A percentile compares a stretch with the other conserved stretches of the same genome.
Conservation (phyloP, 2,329 filamentous ascomycete species). For the Atkinsonella texensis region DNA sequence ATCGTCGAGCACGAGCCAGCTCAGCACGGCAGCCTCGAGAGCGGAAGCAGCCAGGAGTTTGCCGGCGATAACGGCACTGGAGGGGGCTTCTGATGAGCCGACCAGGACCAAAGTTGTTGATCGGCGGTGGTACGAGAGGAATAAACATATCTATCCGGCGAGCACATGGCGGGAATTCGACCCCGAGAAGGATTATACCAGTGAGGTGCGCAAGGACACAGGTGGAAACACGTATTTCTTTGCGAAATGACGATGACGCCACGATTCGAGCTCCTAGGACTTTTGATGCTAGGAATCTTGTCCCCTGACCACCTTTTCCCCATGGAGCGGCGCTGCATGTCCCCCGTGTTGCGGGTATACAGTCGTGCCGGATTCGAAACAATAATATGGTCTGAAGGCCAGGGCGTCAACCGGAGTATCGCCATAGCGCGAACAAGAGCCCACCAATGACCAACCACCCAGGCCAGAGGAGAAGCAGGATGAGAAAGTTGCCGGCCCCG, state of each 20-base stretch:
- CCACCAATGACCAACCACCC: constrained; percentile 39
- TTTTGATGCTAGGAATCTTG: too few species aligned
- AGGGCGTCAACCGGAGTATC: constrained; percentile 17
- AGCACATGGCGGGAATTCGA: constrained; percentile 95
- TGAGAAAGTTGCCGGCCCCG: constrained; percentile 35
- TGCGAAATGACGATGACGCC: constrained; percentile 24
- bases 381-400: too few species aligned
- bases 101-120: constrained; percentile 87
- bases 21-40: constrained; percentile 23
- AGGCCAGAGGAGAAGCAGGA: constrained; percentile 43
- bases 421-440: constrained; percentile 21
- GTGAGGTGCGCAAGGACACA: constrained; percentile 65
- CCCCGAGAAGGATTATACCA: constrained; percentile 72
- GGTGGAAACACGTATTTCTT: constrained; percentile 94
- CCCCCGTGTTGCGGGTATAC: too few species aligned
- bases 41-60: constrained; percentile 25
- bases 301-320: too few species aligned
- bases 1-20: constrained; percentile 10
- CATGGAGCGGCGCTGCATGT: too few species aligned
- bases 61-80: constrained; percentile 44
- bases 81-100: constrained; percentile 70
- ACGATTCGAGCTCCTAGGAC: too few species aligned
- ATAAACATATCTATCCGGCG: constrained; percentile 96
- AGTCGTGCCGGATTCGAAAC: too few species aligned
- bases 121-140: constrained; percentile 89